Percentiles rank a stretch among this genome's conserved stretches.
Conservation (phyloP, 1,284 basidiomycete species). For the Marasmius tenuissimus region DNA sequence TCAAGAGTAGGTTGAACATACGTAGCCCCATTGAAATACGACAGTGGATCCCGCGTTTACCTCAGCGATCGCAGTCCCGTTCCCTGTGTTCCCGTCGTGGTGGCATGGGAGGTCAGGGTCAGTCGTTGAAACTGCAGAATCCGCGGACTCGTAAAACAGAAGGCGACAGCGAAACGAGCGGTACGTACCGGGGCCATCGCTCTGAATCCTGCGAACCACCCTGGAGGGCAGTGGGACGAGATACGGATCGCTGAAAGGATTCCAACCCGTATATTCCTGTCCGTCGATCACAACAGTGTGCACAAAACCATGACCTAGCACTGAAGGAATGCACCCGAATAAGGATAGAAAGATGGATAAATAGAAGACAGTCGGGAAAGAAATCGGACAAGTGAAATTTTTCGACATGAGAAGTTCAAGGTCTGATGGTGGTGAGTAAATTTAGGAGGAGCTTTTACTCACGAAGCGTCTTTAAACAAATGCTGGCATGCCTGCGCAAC, state of each 20-base stretch:
- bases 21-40: constrained; percentile 37
- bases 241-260: constrained; percentile 37
- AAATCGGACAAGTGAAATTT: neutral
- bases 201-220: constrained; percentile 32
- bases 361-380: neutral
- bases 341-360: neutral
- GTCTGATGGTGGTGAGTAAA: neutral
- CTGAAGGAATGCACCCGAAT: constrained; percentile 4
- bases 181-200: constrained; percentile 31
- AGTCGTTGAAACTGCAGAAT: constrained; percentile 21
- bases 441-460: neutral
- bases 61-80: constrained; percentile 25
- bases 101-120: constrained; percentile 35
- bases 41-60: constrained; percentile 32
- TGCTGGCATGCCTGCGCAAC: neutral
- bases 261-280: constrained; percentile 34
- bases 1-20: constrained; percentile 17
- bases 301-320: constrained; percentile 33
- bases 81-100: constrained; percentile 32
- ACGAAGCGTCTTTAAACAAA: neutral
- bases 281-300: constrained; percentile 29
- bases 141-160: neutral
- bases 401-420: neutral
- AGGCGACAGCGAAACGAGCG: neutral
- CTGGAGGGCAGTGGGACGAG: constrained; percentile 22